A percentile compares a stretch with the other conserved stretches of the same genome.
These are phyloP conservation scores for Angophora floribunda DNA, from an alignment of 345 rosid species.

Conservation along the genomic window DNA sequence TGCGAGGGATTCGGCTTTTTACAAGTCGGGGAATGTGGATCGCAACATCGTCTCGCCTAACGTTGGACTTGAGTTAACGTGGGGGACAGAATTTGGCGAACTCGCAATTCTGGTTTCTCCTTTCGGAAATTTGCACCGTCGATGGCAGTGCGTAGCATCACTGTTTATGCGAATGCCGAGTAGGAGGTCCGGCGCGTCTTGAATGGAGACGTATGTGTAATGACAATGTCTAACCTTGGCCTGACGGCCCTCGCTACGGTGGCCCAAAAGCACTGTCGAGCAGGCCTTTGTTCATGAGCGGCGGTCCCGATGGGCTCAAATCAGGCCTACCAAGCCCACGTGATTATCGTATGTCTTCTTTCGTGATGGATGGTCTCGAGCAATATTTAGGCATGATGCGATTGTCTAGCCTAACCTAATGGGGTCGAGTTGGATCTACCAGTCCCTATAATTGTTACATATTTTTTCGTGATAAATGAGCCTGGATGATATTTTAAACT, in stretches of 20 bases:
- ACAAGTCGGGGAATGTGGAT: neutral
- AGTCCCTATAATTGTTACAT: neutral
- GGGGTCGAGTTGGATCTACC: neutral
- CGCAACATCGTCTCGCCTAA: neutral
- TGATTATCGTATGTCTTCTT: neutral
- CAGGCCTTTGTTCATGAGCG: neutral
- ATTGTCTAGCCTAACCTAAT: neutral
- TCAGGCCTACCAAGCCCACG: neutral
- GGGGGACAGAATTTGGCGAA: neutral
- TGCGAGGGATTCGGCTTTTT: neutral
- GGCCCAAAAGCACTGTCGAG: neutral
- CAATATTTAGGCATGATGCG: neutral
- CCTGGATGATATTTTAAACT: neutral
- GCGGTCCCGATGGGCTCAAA: fast-evolving
- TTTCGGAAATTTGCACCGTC: neutral
- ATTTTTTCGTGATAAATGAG: neutral
- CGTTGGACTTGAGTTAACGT: neutral
- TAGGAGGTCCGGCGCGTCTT: neutral
- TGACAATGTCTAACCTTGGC: neutral
- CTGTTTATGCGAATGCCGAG: neutral
- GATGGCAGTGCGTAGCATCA: neutral
- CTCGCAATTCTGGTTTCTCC: neutral
- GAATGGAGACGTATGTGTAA: neutral
- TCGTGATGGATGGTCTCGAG: fast-evolving
- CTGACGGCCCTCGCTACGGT: neutral